These are phyloP conservation scores for Fusarium domesticum DNA, from an alignment of 2,329 filamentous ascomycete genomes.

Conservation along the genomic window DNA sequence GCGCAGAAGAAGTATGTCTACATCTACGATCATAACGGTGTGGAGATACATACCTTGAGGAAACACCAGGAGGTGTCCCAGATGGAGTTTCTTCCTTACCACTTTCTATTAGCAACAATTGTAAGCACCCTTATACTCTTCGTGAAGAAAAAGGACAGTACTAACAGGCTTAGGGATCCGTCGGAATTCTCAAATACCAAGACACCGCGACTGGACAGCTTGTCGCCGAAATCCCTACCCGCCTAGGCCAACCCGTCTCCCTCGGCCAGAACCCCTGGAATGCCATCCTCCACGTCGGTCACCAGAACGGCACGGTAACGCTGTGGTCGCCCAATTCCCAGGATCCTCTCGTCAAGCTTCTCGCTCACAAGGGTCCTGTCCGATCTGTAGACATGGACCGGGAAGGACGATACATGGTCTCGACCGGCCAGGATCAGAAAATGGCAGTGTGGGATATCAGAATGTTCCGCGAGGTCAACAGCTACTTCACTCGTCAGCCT, in stretches of 20 bases:
- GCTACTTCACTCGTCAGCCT: conserved; percentile 79
- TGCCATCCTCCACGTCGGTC: conserved; percentile 85
- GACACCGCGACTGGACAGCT: conserved; percentile 91
- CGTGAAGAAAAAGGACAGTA: rapidly evolving
- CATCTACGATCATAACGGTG: conserved; percentile 88
- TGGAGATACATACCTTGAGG: conserved; percentile 87
- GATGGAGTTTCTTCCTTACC: conserved; percentile 94
- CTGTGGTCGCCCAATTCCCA: conserved; percentile 92
- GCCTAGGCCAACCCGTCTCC: conserved; percentile 77
- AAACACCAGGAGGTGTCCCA: conserved; percentile 89
- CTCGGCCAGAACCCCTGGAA: conserved; percentile 89
- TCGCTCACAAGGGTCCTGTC: conserved; percentile 87
- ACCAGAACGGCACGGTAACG: conserved; percentile 92
- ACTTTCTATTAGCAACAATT: conserved; percentile 86
- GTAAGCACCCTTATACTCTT: conserved; percentile 45
- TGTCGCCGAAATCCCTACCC: conserved; percentile 80
- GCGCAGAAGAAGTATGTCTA: conserved; percentile 96
- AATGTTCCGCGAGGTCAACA: conserved; percentile 89
- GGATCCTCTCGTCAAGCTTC: conserved; percentile 83
- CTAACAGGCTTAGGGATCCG: conserved; percentile 57
- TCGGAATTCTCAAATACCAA: conserved; percentile 87
- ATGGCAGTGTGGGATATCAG: conserved; percentile 97
- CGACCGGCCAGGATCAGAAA: conserved; percentile 81
- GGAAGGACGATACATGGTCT: conserved; percentile 93
- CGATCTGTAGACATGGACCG: conserved; percentile 81